Base-by-base conservation (phyloP, 1,284 basidiomycete genomes). In the Leccinum glutinopallens region DNA sequence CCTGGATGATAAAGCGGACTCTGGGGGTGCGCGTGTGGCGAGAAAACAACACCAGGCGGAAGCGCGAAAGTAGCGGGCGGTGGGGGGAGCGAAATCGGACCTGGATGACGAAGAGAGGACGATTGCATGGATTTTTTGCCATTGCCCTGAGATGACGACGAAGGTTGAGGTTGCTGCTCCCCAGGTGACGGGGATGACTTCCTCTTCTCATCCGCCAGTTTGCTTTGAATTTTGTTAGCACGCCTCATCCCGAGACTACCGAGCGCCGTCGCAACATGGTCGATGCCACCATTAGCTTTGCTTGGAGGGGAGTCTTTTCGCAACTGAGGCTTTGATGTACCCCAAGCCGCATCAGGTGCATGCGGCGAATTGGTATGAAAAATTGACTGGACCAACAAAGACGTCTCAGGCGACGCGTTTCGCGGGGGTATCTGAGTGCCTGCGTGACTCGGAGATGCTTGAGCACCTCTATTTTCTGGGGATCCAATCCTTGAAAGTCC, bases 11-110 rank as follows among this genome's bases (percentile, higher is more conserved):
- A 79, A 15, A 77, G 63, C 17, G 78, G 79, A 10, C 78, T 80
- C 63, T 73, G 71, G 37, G 72, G 69, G 62, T 70, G 71, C 29
- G 73, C 68, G 63, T 80, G 77, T 2, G 77, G 74, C 2, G 77
- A 77, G 43, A 77, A 72, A 5, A 79, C 67, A 9, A 73, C 41
- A 75, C 79, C 51, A 73, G 70, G 32, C 74, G 79, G 73, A 82
- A 85, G 59, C 15, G 79, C 71, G 35, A 83, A 81, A 17, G 72
- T 4, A 77, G 77, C 12, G 75, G 84, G 84, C 0, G 90, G 84
- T 0, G 90, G 89, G 9, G 90, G 90, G 29, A 91, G 80, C 0
- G 86, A 75, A 58, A 91, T 91, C 0, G 86, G 86, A 0, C 90
- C 89, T 1, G 90, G 90, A 68, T 89, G 90, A 61, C 84, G 82